Conservation (phyloP, 768 basidiomycete genomes). For the Suillus sp. region DNA sequence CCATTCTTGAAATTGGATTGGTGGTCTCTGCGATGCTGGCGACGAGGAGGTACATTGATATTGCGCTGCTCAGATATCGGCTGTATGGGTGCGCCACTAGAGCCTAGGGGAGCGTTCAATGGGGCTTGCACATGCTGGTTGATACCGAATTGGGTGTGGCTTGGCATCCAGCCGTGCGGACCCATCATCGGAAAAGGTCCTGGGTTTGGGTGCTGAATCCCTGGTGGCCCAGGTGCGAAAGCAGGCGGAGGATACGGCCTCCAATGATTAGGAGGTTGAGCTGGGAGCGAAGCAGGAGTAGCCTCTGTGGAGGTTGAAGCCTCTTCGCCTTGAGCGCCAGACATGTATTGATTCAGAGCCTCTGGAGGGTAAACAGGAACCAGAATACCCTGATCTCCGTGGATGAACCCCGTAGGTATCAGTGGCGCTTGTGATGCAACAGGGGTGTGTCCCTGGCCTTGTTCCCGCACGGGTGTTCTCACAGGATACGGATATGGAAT, state of each 20-base stretch:
- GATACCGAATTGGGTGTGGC: slow-evolving; percentile 27
- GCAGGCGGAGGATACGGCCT: slow-evolving; percentile 33
- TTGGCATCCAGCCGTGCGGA: slow-evolving; percentile 29
- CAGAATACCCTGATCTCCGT: slow-evolving; percentile 71
- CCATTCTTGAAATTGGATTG: slow-evolving; percentile 28
- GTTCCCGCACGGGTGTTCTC: slow-evolving; percentile 27
- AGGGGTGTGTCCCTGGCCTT: slow-evolving; percentile 17
- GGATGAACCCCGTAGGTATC: slow-evolving; percentile 67
- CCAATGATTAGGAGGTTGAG: slow-evolving; percentile 36
- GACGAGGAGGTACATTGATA: slow-evolving; percentile 28
- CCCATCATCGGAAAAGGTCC: slow-evolving; percentile 24
- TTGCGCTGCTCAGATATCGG: slow-evolving; percentile 28
- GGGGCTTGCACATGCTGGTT: slow-evolving; percentile 20
- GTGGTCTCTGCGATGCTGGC: slow-evolving; percentile 35
- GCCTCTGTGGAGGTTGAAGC: slow-evolving; percentile 18
- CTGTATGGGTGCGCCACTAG: slow-evolving; percentile 17
- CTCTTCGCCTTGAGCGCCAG: slow-evolving; percentile 40
- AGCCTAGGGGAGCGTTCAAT: slow-evolving; percentile 20
- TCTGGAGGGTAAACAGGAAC: slow-evolving; percentile 73
- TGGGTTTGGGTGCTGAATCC: slow-evolving; percentile 33
- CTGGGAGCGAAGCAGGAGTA: slow-evolving; percentile 27
- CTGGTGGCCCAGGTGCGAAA: slow-evolving; percentile 23
- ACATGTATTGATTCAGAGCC: slow-evolving; percentile 69
- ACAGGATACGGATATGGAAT: slow-evolving; percentile 49
- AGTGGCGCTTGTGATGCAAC: slow-evolving; percentile 52